These are phyloP conservation scores for Leccinum disarticulatum DNA, from an alignment of 768 basidiomycete genomes.

Conservation along the genomic window DNA sequence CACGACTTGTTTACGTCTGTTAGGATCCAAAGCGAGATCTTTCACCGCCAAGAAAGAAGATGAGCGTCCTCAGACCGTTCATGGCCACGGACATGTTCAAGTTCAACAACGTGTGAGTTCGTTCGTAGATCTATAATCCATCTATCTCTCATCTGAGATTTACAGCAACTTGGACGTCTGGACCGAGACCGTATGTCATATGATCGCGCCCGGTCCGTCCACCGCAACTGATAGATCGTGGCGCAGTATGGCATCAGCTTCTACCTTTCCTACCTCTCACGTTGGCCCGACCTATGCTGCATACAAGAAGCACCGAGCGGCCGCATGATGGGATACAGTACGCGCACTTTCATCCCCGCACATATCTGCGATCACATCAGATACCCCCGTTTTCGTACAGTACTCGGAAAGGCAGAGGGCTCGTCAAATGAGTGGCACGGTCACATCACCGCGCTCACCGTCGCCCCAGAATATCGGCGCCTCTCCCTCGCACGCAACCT, in stretches of 20 bases:
- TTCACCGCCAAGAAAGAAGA: conserved; percentile 34
- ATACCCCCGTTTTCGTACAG: conserved; percentile 40
- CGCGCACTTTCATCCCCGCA: conserved; percentile 25
- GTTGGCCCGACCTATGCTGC: conserved; percentile 91
- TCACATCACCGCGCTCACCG: conserved; percentile 93
- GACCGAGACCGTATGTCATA: conserved; percentile 85
- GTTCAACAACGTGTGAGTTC: conserved; percentile 84
- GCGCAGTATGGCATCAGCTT: conserved; percentile 82
- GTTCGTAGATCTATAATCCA: background rate
- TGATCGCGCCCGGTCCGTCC: background rate
- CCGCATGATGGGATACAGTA: conserved; percentile 92
- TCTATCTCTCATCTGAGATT: conserved; percentile 7
- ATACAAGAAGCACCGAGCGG: conserved; percentile 80
- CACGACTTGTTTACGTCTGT: conserved; percentile 26
- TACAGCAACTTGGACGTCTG: conserved; percentile 89
- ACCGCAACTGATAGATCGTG: conserved; percentile 1
- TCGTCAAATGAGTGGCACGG: conserved; percentile 78
- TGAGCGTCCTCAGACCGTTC: conserved; percentile 88
- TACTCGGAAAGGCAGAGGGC: conserved; percentile 94
- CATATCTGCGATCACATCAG: conserved; percentile 9
- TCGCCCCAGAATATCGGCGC: conserved; percentile 90
- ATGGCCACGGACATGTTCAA: conserved; percentile 86
- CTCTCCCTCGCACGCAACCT: conserved; percentile 84
- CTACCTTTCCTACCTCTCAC: conserved; percentile 83
- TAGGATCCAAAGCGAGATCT: conserved; percentile 25